Conservation (phyloP, 1,139 yeast species). For the Hansenula anomala region DNA sequence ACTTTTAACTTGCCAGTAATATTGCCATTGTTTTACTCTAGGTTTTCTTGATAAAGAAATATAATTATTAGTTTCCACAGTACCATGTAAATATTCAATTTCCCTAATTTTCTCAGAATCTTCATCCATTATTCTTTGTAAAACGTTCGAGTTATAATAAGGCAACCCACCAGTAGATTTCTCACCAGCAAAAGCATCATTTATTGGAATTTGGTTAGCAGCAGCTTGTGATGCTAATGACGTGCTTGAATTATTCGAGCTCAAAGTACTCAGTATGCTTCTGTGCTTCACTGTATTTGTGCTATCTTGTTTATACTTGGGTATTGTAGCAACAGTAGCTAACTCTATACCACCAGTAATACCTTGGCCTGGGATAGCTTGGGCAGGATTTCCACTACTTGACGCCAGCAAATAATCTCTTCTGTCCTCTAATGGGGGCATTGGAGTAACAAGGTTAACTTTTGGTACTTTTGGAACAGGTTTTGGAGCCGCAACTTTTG, state of each 20-base stretch:
- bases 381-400: constrained; percentile 16
- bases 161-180: constrained; percentile 30
- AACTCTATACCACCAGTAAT: constrained; percentile 32
- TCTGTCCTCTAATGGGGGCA: constrained; percentile 20
- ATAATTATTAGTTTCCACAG: constrained; percentile 28
- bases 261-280: constrained; percentile 21
- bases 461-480: constrained; percentile 21
- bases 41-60: constrained; percentile 25
- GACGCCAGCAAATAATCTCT: constrained; percentile 15
- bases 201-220: constrained; percentile 12
- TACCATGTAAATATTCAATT: constrained; percentile 31
- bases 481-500: constrained; percentile 18
- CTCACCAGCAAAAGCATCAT: constrained; percentile 13
- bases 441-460: constrained; percentile 10
- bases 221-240: constrained; percentile 7
- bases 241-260: constrained; percentile 21
- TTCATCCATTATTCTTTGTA: constrained; percentile 18
- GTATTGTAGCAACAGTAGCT: constrained; percentile 28
- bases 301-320: constrained; percentile 31
- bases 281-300: constrained; percentile 22
- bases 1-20: constrained; percentile 33
- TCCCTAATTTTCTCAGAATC: constrained; percentile 27
- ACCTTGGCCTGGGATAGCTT: constrained; percentile 33
- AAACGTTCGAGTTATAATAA: constrained; percentile 18
- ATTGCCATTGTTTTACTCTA: constrained; percentile 29